A percentile compares a stretch with the other conserved stretches of the same genome.
Conservation (phyloP, 73 alveolate species). For the Stentor roeselii region DNA sequence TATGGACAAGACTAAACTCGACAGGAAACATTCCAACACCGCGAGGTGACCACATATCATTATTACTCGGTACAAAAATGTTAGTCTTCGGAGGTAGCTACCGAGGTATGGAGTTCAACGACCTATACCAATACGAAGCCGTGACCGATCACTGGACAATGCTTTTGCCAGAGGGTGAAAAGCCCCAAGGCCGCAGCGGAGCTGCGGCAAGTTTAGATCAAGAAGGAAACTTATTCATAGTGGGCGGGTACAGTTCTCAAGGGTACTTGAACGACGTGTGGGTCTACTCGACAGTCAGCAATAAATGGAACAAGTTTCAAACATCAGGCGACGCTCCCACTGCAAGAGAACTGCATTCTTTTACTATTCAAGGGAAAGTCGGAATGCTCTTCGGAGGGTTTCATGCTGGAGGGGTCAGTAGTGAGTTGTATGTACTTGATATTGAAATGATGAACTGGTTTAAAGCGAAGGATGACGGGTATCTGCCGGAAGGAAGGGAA, state of each 20-base stretch:
- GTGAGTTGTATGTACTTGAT: background rate
- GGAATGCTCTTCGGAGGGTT: conserved; percentile 8
- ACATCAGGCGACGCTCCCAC: conserved; percentile 26
- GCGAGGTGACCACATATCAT: conserved; percentile 18
- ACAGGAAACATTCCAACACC: conserved; percentile 6
- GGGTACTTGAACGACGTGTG: conserved; percentile 22
- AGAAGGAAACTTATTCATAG: background rate
- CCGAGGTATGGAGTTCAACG: conserved; percentile 2
- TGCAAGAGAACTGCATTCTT: conserved; percentile 16
- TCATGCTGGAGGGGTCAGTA: conserved; percentile 17
- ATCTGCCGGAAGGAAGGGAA: conserved; percentile 19
- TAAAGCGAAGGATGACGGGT: conserved; percentile 8
- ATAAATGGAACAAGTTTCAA: background rate
- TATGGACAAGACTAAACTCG: conserved; percentile 10
- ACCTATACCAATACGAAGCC: conserved; percentile 1
- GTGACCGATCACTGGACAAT: conserved; percentile 19
- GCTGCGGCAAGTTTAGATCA: conserved; percentile 15
- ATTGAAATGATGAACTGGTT: conserved; percentile 1
- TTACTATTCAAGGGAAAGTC: background rate
- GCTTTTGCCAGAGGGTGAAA: conserved; percentile 15
- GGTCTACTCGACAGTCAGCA: background rate
- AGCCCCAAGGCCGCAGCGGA: background rate
- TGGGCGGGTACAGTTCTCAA: conserved; percentile 13
- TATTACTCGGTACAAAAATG: conserved; percentile 8
- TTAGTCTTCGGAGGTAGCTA: background rate